phyloP scores from a whole-genome alignment of 768 basidiomycete genomes.

The Infundibulicybe gibba region DNA sequence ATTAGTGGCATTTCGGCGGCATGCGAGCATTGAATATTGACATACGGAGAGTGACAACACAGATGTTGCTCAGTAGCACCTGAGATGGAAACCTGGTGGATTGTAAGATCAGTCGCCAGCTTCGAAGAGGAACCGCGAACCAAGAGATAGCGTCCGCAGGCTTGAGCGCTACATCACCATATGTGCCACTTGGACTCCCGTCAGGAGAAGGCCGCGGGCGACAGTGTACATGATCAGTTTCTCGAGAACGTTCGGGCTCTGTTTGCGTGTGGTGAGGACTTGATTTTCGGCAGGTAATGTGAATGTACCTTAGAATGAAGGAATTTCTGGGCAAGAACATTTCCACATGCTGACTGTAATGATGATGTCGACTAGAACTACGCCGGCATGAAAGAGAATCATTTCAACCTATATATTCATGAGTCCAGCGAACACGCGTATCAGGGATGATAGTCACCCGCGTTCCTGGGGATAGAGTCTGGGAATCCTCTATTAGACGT shows the following conservation, averaged over 20 bases:
- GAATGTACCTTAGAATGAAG: background rate
- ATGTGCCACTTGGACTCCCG: slow-evolving; percentile 5
- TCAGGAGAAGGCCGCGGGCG: slow-evolving; percentile 5
- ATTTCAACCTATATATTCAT: slow-evolving; percentile 1
- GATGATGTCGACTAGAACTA: slow-evolving; percentile 2
- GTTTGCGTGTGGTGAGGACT: background rate
- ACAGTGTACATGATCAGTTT: slow-evolving; percentile 3
- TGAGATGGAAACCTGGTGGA: background rate
- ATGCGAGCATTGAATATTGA: background rate
- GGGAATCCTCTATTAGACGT: too few relatives aligned
- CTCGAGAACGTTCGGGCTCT: slow-evolving; percentile 1
- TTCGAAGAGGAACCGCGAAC: background rate
- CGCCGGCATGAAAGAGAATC: slow-evolving; percentile 1
- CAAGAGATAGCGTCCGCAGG: slow-evolving; percentile 4
- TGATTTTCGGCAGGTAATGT: background rate
- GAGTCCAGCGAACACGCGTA: background rate
- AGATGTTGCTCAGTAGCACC: slow-evolving; percentile 1
- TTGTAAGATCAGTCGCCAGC: background rate
- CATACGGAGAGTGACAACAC: slow-evolving; percentile 3
- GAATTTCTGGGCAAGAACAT: background rate
- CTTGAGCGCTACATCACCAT: slow-evolving; percentile 2
- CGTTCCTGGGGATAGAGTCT: too few relatives aligned
- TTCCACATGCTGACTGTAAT: slow-evolving; percentile 2
- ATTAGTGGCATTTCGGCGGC: too few relatives aligned
- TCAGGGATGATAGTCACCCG: background rate